Evolutionary conservation across 805 yeast species (phyloP).

Genomic region (Wickerhamomyces queroliae): DNA sequence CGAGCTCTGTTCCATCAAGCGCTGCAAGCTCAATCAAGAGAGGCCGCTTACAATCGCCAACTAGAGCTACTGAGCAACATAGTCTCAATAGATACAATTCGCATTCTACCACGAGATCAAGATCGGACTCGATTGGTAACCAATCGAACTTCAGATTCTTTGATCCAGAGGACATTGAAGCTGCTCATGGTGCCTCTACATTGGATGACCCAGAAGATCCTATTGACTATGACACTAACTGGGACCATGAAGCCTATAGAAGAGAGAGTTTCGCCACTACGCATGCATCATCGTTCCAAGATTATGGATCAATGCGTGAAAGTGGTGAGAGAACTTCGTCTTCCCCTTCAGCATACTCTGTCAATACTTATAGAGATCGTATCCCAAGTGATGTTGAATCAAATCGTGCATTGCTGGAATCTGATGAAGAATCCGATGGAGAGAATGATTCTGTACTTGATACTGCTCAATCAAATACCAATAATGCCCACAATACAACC

Average conservation of each 20-base stretch:
- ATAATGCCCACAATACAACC: conserved; percentile 13
- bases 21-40: conserved; percentile 23
- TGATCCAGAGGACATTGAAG: conserved; percentile 73
- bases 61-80: conserved; percentile 9
- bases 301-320: conserved; percentile 17
- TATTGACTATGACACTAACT: conserved; percentile 68
- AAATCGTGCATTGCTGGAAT: conserved; percentile 24
- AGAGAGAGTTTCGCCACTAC: conserved; percentile 29
- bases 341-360: conserved; percentile 29
- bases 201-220: conserved; percentile 45
- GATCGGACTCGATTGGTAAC: conserved; percentile 26
- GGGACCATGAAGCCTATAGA: conserved; percentile 56
- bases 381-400: conserved; percentile 30
- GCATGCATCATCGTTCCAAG: conserved; percentile 14
- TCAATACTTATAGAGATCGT: conserved; percentile 30
- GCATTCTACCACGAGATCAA: conserved; percentile 24
- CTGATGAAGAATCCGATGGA: conserved; percentile 19
- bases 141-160: conserved; percentile 69
- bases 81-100: conserved; percentile 20
- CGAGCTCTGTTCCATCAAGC: conserved; percentile 19
- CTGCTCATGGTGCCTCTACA: conserved; percentile 86
- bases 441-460: conserved; percentile 26
- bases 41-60: conserved; percentile 12
- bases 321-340: conserved; percentile 14
- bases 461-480: conserved; percentile 18